phyloP scores from a whole-genome alignment of 495 filamentous ascomycete genomes.

The Aspergillus biplanus region DNA sequence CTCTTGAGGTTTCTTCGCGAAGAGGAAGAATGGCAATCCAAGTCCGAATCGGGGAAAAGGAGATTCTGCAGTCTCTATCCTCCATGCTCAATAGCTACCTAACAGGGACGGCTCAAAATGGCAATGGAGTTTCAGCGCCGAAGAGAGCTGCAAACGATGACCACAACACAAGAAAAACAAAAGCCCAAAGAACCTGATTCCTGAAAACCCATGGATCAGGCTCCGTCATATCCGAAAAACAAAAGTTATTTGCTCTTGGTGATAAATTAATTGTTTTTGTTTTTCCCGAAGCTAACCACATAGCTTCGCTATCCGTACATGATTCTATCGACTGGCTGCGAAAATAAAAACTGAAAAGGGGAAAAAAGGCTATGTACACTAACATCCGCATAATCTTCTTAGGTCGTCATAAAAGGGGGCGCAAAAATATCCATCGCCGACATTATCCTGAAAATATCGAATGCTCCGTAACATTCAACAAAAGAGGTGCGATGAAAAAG shows the following conservation, averaged over 20 bases:
- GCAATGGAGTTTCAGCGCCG: conserved; percentile 20
- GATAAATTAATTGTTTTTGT: conserved; percentile 32
- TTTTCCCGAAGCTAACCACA: conserved; percentile 44
- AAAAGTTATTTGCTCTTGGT: conserved; percentile 34
- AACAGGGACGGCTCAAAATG: conserved; percentile 21
- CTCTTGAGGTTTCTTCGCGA: conserved; percentile 31
- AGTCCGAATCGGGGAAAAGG: conserved; percentile 82
- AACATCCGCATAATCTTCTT: conserved; percentile 35
- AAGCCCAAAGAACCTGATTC: conserved; percentile 40
- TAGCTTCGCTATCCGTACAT: conserved; percentile 48
- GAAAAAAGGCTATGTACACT: conserved; percentile 49
- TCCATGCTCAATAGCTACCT: conserved; percentile 37
- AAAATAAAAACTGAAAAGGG: conserved; percentile 14
- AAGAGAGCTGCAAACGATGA: conserved; percentile 30
- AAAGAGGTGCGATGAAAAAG: conserved; percentile 29
- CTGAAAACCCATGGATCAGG: not conserved
- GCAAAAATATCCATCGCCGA: conserved; percentile 31
- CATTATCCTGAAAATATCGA: conserved; percentile 30
- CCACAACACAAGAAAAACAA: conserved; percentile 41
- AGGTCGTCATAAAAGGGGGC: conserved; percentile 24
- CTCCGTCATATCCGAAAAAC: conserved; percentile 3
- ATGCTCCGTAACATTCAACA: conserved; percentile 22
- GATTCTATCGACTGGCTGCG: conserved; percentile 30
- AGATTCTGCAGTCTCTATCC: conserved; percentile 58
- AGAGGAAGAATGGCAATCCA: conserved; percentile 70